Base-by-base conservation (phyloP, 345 rosid species). In the Lepidium didymum region DNA sequence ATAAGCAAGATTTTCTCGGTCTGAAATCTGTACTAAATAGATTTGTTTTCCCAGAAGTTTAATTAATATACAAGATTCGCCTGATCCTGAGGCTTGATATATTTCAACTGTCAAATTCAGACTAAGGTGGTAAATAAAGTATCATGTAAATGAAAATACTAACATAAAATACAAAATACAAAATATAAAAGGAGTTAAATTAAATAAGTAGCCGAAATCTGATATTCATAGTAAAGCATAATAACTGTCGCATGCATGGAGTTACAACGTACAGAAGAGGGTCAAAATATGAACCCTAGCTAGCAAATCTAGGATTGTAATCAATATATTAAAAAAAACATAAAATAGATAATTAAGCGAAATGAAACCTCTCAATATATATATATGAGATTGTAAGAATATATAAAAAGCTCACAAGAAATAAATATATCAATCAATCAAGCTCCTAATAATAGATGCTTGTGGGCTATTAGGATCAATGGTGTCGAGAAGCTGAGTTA, bases 401-500 rank as follows among this genome's bases (percentile, higher is more conserved):
- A 63, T 16, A 55, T 35, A 42, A 55, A 55, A 54, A 10, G 21
- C 31, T 27, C 52, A 50, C 62, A 57, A 50, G 60, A 58, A 62
- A 21, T 19, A 21, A 55, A 41, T 41, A 16, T 29, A 79, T 81
- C 80, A 78, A 85, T 79, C 83, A 51, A 93, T 81, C 80, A 93
- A 83, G 75, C 95, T 93, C 87, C 97, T 79, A 66, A 93, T 89
- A n/a, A 93, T 86, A 43, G 92, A 81, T 37, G 98, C 97, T 77
- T 93, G 96, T 15, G 96, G 85, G 75, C 96, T 86, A 74, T 87
- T 95, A 36, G 86, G 75, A 74, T 93, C 98, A 67, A 87, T 81
- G 40, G 97, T 84, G 5, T 90, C 80, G 71, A 93, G 74, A 16
- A 93, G 90, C 81, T 93, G 91, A 16, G 95, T 86, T 65, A 93